Evolutionary conservation across 1,139 yeast species (phyloP).

Genomic region (Yamadazyma dushanensis): DNA sequence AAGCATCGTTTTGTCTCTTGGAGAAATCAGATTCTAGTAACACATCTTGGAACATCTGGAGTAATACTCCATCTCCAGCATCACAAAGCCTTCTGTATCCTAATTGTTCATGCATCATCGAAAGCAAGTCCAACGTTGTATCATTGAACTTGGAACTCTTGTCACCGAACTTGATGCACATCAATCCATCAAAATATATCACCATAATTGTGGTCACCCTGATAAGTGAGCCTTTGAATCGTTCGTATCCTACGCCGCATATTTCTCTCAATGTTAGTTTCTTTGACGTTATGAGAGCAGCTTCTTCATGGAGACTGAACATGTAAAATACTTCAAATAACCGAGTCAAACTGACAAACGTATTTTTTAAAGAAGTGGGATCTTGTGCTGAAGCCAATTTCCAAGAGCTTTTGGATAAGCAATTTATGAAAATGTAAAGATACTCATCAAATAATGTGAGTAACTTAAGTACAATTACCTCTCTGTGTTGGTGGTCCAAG

Average conservation of each 20-base stretch:
- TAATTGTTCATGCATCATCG: conserved; percentile 68
- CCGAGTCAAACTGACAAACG: conserved; percentile 21
- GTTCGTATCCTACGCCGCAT: conserved; percentile 34
- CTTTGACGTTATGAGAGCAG: conserved; percentile 38
- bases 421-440: conserved; percentile 23
- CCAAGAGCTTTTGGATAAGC: conserved; percentile 24
- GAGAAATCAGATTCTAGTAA: conserved; percentile 46
- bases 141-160: neutral
- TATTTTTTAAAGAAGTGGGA: conserved; percentile 2
- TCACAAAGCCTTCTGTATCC: conserved; percentile 74
- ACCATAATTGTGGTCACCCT: conserved; percentile 40
- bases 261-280: conserved; percentile 28
- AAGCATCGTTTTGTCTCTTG: conserved; percentile 49
- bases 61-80: conserved; percentile 58
- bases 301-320: conserved; percentile 52
- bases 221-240: conserved; percentile 54
- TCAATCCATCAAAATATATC: conserved; percentile 27
- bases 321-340: conserved; percentile 42
- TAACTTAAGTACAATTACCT: conserved; percentile 25
- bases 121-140: conserved; percentile 39
- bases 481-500: conserved; percentile 16
- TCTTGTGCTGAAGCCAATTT: conserved; percentile 12
- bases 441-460: conserved; percentile 35
- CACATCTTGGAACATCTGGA: conserved; percentile 58
- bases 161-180: neutral